These are phyloP conservation scores for Podila verticillata DNA, from an alignment of 192 early-diverging fungal genomes.

Conservation along the genomic window DNA sequence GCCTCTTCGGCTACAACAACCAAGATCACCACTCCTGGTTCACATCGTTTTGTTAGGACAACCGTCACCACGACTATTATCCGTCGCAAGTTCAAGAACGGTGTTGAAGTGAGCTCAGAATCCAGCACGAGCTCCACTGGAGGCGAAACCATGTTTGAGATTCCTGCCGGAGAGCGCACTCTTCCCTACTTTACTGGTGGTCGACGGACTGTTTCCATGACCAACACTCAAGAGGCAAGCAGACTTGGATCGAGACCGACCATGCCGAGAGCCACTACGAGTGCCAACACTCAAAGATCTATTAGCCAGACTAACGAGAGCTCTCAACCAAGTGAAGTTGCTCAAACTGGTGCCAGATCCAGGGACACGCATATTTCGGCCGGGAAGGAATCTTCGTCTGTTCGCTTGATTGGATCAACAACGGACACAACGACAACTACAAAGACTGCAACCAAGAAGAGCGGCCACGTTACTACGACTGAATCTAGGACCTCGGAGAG, in stretches of 20 bases:
- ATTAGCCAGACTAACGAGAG: neutral
- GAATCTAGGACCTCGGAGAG: neutral
- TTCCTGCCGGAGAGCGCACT: slow-evolving; percentile 28
- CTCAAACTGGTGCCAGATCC: neutral
- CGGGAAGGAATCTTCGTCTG: neutral
- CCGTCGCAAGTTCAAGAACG: slow-evolving; percentile 34
- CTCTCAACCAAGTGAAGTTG: neutral
- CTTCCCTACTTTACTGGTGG: slow-evolving; percentile 29
- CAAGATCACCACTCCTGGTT: slow-evolving; percentile 28
- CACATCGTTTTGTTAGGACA: slow-evolving; percentile 35
- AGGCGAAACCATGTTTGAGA: slow-evolving; percentile 44
- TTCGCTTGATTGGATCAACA: slow-evolving; percentile 1
- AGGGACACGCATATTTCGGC: neutral
- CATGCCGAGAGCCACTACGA: neutral
- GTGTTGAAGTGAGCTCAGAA: slow-evolving; percentile 15
- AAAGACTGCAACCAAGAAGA: neutral
- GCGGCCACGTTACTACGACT: neutral
- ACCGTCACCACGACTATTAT: slow-evolving; percentile 43
- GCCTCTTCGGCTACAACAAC: neutral
- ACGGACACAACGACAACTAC: slow-evolving; percentile 4
- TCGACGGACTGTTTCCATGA: slow-evolving; percentile 12
- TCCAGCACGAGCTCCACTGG: slow-evolving; percentile 20
- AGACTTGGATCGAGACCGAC: neutral
- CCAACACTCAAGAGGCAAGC: slow-evolving; percentile 18
- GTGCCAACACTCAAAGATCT: neutral